Evolutionary conservation across 208 protist species (phyloP), one percentile per base, ranked within the genome.

Genomic region (Crithidia expoeki): DNA sequence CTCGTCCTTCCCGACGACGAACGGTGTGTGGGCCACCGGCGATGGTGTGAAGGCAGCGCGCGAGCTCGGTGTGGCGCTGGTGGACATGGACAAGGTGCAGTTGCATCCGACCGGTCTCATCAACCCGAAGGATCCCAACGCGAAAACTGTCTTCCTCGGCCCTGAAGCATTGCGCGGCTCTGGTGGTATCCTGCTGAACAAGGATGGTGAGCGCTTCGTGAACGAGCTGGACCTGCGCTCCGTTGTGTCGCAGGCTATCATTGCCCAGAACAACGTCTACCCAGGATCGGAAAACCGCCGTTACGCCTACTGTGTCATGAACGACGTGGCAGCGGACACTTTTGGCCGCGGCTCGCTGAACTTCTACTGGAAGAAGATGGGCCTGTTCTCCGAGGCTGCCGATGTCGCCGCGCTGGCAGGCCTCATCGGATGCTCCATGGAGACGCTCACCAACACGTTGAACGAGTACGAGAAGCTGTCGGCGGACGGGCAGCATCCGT

Each of bases 21-120:
- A 98, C 81, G 96, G 95, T n/a, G 55, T 80, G 14, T 95, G 69
- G 67, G 81, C 90, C 40, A 92, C 82, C 3, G 93, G 93, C 57
- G 90, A 96, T 49, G 89, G 89, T 57, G 83, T 94, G 3, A 92
- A 91, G 70, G 73, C 79, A 19, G 89, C 82, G 2, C 79, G 75
- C 52, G 52, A 78, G 21, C 58, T 97, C 27, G 88, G 88, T 42
- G 94, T 79, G 16, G 57, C 27, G 23, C 72, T 96, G 12, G 80
- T 97, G 2, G 88, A 98, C 74, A 97, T 98, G 93, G 94, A 98
- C 74, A 85, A 97, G 74, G 90, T 98, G 56, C 92, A 96, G 78
- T 74, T 99, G 17, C 98, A 99, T 69, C 98, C 98, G 17, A 99
- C 97, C 23, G 95, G 92, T 17, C 94, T 99, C 21, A 59, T 99